Percentiles rank a stretch among this genome's conserved stretches.
Evolutionary conservation across 352 stramenopile genomes (phyloP).

Genomic region (Phytophthora capsici): DNA sequence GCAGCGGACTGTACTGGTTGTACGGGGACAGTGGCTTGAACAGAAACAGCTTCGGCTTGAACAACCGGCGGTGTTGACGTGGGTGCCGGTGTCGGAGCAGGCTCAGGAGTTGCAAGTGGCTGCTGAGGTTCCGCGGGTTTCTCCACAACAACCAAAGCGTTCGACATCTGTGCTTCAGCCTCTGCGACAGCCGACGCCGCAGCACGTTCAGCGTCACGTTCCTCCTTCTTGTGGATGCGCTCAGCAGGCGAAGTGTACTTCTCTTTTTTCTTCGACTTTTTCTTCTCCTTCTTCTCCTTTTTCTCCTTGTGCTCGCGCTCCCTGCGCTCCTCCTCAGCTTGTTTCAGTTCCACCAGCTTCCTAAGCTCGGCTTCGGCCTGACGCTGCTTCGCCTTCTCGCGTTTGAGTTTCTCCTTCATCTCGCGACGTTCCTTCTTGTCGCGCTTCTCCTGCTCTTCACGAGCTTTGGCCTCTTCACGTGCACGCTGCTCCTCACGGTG

Average conservation of each 20-base stretch:
- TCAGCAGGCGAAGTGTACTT: slow-evolving; percentile 68
- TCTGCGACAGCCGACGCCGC: slow-evolving; percentile 16
- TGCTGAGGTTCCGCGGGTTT: slow-evolving; percentile 17
- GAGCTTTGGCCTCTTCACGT: slow-evolving; percentile 48
- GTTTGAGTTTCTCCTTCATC: slow-evolving; percentile 48
- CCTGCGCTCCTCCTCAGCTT: slow-evolving; percentile 46
- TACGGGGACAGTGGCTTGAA: background rate
- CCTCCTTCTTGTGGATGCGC: slow-evolving; percentile 58
- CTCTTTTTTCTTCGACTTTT: slow-evolving; percentile 58
- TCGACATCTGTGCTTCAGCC: slow-evolving; percentile 43
- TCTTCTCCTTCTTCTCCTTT: slow-evolving; percentile 50
- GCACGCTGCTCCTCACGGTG: slow-evolving; percentile 48
- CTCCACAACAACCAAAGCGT: slow-evolving; percentile 61
- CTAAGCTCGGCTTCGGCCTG: slow-evolving; percentile 46
- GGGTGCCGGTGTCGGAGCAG: slow-evolving; percentile 1
- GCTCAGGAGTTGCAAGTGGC: background rate
- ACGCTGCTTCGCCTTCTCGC: slow-evolving; percentile 45
- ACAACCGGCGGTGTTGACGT: slow-evolving; percentile 7
- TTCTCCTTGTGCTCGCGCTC: slow-evolving; percentile 44
- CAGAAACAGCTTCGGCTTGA: slow-evolving; percentile 7
- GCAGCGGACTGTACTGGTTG: slow-evolving; percentile 3
- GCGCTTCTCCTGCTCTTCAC: slow-evolving; percentile 46
- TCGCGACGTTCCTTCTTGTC: slow-evolving; percentile 50
- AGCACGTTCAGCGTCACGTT: slow-evolving; percentile 31
- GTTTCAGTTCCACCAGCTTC: slow-evolving; percentile 47